Base-by-base conservation (phyloP, 2,329 filamentous ascomycete genomes). In the Xylariaceae sp. region DNA sequence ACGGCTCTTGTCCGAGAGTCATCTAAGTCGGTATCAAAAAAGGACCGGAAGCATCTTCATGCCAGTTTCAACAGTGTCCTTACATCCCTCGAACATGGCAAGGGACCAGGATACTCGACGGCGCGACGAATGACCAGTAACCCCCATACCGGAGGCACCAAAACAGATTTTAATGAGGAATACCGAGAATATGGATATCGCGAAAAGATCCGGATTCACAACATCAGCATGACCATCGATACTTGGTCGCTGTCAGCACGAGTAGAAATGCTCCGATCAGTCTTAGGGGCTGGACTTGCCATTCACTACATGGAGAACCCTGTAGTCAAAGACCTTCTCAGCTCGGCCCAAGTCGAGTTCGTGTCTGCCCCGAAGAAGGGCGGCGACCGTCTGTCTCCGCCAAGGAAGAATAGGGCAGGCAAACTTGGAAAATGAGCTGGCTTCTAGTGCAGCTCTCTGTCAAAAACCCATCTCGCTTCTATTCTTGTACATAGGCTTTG, bases 71-170 rank as follows among this genome's bases (percentile, higher is more conserved):
- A 73, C 40, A 83, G 81, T 65, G 79, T 84, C 43, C 74, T 82
- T 39, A 84, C 80, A 0, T 84, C 82, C 1, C 74, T 85, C 2
- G 81, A 84, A 66, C 76, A 77, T 2, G 79, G 81, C 36, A 80
- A 81, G 36, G 82, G 82, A 0, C 82, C 82, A 0, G 79, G 76
- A 29, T 85, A 83, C 65, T 83, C 82, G 6, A 82, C 78, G 1
- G 79, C 82, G 1, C 70, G 73, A 6, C 72, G 74, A 53, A 75
- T 64, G 68, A 73, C 67, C 31, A 74, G 54, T 34, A 78, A 79
- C 54, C 76, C 77, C 1, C 74, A 80, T 55, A 77, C 75, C 0
- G 75, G 75, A 17, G 72, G 75, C 3, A 71, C 70, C 3, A 76
- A 75, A 56, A 67, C 71, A 4, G 78, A 77, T 33, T 70, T 69